Evolutionary conservation across 2,329 filamentous ascomycete genomes (phyloP), one percentile per base, ranked within the genome.

Genomic region (Chrysosphaeria jannelii): DNA sequence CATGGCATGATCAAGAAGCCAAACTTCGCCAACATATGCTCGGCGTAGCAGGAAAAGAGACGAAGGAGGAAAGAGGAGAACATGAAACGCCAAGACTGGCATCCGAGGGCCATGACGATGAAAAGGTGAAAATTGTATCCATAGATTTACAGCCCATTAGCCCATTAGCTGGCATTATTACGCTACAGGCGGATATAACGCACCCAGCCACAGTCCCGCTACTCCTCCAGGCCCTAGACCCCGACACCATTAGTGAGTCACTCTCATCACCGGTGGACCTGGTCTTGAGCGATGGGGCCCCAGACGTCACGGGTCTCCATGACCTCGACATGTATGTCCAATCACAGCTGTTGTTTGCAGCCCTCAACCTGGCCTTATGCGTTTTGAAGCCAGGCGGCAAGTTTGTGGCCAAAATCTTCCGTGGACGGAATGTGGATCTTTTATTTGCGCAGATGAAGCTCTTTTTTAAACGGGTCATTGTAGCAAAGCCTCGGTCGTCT

Each of bases 271-370:
- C n/a, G n/a, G 81, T 93, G 9, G 85, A 97, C 39, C 58, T 97
- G 2, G 81, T 97, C 13, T 61, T 97, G 30, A 90, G 76, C 27
- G 85, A 97, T 36, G 85, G 85, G 25, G 85, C 85, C 0, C 85
- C 85, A 1, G 85, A 97, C 37, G 85, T 97, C 8, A 97, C 85
- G 1, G 85, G 85, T 11, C 56, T 97, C 1, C 85, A 97, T 42
- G 85, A 97, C 41, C 61, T 97, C 17, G 85, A 97, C 44, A 93
- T 93, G 34, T 97, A 97, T 45, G 74, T 97, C 10, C 85, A 97
- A 46, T 79, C 74, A 6, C 85, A 93, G 45, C 57, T 97, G 6
- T 66, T 97, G 23, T 91, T 88, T 43, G 76, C 81, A 0, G 85
- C 85, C 0, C 58, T 97, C 11, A 90, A 91, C 41, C 61, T 97